Evolutionary conservation across 768 basidiomycete species (phyloP), one percentile per base, ranked within the genome.

Genomic region (Russula emetica): DNA sequence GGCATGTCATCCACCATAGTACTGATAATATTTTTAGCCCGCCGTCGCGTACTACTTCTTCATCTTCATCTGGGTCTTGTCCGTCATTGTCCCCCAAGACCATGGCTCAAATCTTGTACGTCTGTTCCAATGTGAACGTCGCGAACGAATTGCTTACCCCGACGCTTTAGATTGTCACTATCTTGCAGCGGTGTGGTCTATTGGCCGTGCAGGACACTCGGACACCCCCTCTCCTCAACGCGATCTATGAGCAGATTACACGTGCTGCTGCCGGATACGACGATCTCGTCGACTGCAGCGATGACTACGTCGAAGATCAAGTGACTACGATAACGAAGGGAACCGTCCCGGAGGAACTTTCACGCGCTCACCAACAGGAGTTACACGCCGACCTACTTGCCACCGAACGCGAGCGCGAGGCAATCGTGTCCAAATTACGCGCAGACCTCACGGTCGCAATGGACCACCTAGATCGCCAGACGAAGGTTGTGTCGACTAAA

Each of bases 171-270:
- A 40, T 64, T 32, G 38, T 28, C 20, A 5, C 18, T 44, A 9
- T 60, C 52, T 45, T 64, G 30, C 36, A 50, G 38, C 22, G 47
- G 26, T 56, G 45, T 24, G 54, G 63, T 45, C 38, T 64, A 5
- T 32, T 55, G 36, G 26, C 36, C 0, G 2, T 1, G 22, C 45
- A 7, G 7, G 53, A 64, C 30, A 34, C 58, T 34, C 63, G 3
- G 8, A 64, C 63, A 0, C 63, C 63, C 5, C 36, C 45, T n/a
- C 8, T 51, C 30, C 47, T 64, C 3, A 40, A 44, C 22, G 32
- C 38, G 10, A 50, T 56, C 26, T 64, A 55, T 38, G 63, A 60
- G 55, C 63, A 64, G 28, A 64, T 64, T 40, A 30, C 28, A 8
- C 28, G 20, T 18, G 9, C 11, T 13, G 26, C 38, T 2, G 40